Percentiles rank a stretch among this genome's conserved stretches.
Evolutionary conservation across 1,284 basidiomycete genomes (phyloP).

Genomic region (Coniophora puteana): DNA sequence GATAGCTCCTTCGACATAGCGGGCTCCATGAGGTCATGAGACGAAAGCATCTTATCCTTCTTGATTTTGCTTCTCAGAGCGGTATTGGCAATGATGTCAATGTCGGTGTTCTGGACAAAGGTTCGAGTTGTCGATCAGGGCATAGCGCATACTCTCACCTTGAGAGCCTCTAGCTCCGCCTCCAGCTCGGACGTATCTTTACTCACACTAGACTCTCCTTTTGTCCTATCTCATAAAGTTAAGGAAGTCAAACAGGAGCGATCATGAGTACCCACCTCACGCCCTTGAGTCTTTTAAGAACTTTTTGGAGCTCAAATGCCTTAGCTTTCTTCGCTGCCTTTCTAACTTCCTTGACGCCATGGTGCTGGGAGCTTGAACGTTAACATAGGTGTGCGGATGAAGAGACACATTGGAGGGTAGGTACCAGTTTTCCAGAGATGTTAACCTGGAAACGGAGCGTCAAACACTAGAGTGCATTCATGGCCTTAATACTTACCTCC

Average conservation of each 20-base stretch:
- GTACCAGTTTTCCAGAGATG: slow-evolving; percentile 35
- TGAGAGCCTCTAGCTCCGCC: slow-evolving; percentile 63
- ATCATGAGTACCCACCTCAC: slow-evolving; percentile 43
- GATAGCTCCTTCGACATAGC: slow-evolving; percentile 44
- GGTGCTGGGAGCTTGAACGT: slow-evolving; percentile 52
- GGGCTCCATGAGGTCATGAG: slow-evolving; percentile 40
- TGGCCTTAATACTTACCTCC: too few species aligned
- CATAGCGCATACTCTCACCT: slow-evolving; percentile 40
- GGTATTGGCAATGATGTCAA: slow-evolving; percentile 55
- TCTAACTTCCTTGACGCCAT: slow-evolving; percentile 60
- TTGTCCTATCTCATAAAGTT: too few species aligned
- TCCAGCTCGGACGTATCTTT: slow-evolving; percentile 54
- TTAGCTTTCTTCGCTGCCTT: slow-evolving; percentile 81
- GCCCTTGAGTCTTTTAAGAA: slow-evolving; percentile 80
- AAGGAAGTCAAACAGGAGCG: slow-evolving; percentile 6
- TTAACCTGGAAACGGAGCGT: too few species aligned
- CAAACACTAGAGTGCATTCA: too few species aligned
- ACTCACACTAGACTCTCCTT: too few species aligned
- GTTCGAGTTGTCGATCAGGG: slow-evolving; percentile 4
- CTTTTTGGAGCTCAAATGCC: slow-evolving; percentile 78
- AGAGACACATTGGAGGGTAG: slow-evolving; percentile 34
- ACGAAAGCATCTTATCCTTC: slow-evolving; percentile 62
- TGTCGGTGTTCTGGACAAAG: slow-evolving; percentile 48
- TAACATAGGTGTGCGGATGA: slow-evolving; percentile 13
- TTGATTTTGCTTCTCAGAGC: slow-evolving; percentile 70